These are phyloP conservation scores for Pichia eremophila DNA, from an alignment of 805 yeast species.

Conservation along the genomic window DNA sequence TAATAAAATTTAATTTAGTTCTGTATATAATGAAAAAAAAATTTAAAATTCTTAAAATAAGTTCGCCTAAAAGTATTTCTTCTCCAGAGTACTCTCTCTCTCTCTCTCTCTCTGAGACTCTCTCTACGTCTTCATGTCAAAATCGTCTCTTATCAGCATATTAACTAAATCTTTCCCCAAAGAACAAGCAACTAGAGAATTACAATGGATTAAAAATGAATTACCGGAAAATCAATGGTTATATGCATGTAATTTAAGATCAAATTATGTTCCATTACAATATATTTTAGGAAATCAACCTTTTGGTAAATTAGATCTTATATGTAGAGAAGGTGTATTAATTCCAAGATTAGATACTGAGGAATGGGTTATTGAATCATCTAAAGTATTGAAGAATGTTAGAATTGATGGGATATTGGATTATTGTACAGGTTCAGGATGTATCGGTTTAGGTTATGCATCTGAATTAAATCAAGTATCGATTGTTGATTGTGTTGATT, in stretches of 20 bases:
- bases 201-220: slow-evolving; percentile 56
- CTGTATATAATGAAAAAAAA: neutral
- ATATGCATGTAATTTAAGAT: slow-evolving; percentile 45
- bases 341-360: slow-evolving; percentile 96
- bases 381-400: slow-evolving; percentile 10
- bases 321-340: slow-evolving; percentile 55
- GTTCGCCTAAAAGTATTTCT: too few species aligned
- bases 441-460: slow-evolving; percentile 55
- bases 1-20: too few species aligned
- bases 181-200: slow-evolving; percentile 42
- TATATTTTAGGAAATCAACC: slow-evolving; percentile 83
- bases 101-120: too few species aligned
- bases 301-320: slow-evolving; percentile 58
- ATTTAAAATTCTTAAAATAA: neutral
- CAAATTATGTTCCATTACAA: slow-evolving; percentile 61
- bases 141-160: neutral
- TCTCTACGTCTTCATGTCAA: neutral
- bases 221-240: slow-evolving; percentile 39
- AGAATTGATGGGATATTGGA: slow-evolving; percentile 34
- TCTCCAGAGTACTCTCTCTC: too few species aligned
- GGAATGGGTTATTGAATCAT: slow-evolving; percentile 61
- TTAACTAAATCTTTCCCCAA: slow-evolving; percentile 10
- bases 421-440: slow-evolving; percentile 84
- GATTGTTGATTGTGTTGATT: slow-evolving; percentile 40
- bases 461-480: slow-evolving; percentile 16